Base-by-base conservation (phyloP, 2,329 filamentous ascomycete genomes). In the Aaosphaeria pasadenensis region DNA sequence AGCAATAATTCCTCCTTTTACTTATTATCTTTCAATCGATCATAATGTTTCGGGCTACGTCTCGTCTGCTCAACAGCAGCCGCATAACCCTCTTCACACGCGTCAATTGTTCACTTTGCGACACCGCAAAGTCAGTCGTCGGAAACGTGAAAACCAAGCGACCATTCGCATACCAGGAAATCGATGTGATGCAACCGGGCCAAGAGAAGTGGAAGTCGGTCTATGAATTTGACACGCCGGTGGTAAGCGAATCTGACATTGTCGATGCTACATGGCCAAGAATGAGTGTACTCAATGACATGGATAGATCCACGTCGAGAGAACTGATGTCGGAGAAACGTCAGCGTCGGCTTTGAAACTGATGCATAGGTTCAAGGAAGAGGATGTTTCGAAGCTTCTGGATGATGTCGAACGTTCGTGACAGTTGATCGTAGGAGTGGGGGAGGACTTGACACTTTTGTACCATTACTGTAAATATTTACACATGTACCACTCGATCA, bases 201-300 rank as follows among this genome's bases (percentile, higher is more conserved):
- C 77, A 79, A 11, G 79, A 82, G 52, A 72, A 75, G 28, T 92
- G 88, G 88, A 84, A 81, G 60, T 77, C 85, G 43, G 62, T 90
- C 1, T 92, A 92, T 64, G 88, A 91, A 49, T 89, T 91, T 65
- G 88, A 92, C 57, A 88, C 89, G 6, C 88, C 88, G 0, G 88
- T 91, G 62, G 88, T 91, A 74, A 61, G 72, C 51, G 13, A 24
- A 40, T 13, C 29, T 35, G 31, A 36, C 24, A 33, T 43, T 13
- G 5, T 28, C 48, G 32, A 39, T 59, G 55, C 57, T 64, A 24
- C 17, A 24, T 24, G 3, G 17, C 17, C 17, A 24, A 24, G 17
- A 24, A 24, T 24, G 17, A 24, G 17, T 24, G 41, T 64, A 24
- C 17, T 24, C 17, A 24, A 24, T 24, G 17, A 24, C 17, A 43